Conservation (phyloP, 1,139 yeast genomes). For the Pichia cactophila region DNA sequence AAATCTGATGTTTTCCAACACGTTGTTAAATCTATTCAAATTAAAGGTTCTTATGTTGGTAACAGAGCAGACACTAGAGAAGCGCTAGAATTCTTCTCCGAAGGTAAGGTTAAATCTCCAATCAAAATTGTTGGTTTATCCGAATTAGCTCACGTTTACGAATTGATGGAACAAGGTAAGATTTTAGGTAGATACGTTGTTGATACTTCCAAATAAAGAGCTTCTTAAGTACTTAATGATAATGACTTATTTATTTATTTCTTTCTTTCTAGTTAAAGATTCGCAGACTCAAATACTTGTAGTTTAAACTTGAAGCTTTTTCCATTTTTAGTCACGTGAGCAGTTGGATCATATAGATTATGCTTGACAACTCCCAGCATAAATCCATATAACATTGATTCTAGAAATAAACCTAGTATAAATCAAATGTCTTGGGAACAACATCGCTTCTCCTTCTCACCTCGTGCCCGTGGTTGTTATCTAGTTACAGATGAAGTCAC, state of each 20-base stretch:
- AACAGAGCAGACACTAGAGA: conserved; percentile 75
- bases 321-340: neutral
- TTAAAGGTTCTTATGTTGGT: conserved; percentile 74
- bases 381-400: no score
- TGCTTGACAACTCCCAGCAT: no score
- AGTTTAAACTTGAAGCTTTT: no score
- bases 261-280: neutral
- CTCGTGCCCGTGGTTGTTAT: conserved; percentile 62
- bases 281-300: no score
- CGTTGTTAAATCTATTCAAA: conserved; percentile 56
- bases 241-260: neutral
- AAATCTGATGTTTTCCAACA: conserved; percentile 55
- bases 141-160: conserved; percentile 52
- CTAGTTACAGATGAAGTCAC: conserved; percentile 62
- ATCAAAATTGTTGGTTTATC: conserved; percentile 59
- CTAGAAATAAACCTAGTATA: neutral
- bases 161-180: conserved; percentile 64
- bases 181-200: conserved; percentile 68
- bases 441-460: conserved; percentile 45
- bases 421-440: conserved; percentile 41
- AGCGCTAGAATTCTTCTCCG: conserved; percentile 63
- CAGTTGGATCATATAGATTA: neutral
- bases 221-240: neutral
- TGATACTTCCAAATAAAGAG: conserved; percentile 38
- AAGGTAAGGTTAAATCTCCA: conserved; percentile 64